Percentiles rank a stretch among this genome's conserved stretches.
phyloP scores from a whole-genome alignment of 495 filamentous ascomycete genomes.

The Xylaria palmicola region DNA sequence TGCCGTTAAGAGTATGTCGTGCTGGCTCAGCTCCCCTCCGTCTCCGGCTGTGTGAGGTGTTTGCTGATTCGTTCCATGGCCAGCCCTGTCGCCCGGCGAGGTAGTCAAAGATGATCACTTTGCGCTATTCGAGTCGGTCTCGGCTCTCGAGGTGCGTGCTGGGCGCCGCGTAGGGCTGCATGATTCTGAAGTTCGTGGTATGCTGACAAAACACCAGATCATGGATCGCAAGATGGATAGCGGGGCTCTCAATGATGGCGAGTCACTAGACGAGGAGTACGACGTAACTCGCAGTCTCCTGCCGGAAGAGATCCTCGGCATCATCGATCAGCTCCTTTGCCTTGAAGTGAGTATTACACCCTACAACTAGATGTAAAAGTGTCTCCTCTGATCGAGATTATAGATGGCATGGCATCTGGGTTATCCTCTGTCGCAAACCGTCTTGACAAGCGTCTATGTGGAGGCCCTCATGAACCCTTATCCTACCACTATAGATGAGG shows the following conservation, averaged over 20 bases:
- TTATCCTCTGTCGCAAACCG: constrained; percentile 87
- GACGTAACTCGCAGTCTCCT: constrained; percentile 67
- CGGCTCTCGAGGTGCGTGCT: constrained; percentile 76
- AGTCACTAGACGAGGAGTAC: constrained; percentile 82
- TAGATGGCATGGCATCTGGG: constrained; percentile 98
- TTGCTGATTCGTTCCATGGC: constrained; percentile 14
- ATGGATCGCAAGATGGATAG: constrained; percentile 99
- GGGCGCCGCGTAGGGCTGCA: not conserved
- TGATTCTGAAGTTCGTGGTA: not conserved
- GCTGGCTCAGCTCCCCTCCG: not conserved
- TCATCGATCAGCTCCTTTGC: constrained; percentile 91
- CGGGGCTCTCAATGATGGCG: constrained; percentile 71
- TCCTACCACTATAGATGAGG: constrained; percentile 65
- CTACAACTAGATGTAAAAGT: not conserved
- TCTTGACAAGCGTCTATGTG: constrained; percentile 93
- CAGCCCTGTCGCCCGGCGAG: constrained; percentile 75
- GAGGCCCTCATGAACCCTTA: constrained; percentile 75
- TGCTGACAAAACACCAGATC: constrained; percentile 56
- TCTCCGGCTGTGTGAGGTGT: not conserved
- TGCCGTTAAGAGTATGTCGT: constrained; percentile 62
- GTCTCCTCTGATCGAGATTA: not conserved
- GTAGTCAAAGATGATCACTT: constrained; percentile 93
- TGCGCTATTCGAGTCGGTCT: constrained; percentile 90
- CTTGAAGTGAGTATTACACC: constrained; percentile 69
- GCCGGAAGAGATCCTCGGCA: constrained; percentile 80